Conservation (phyloP, 805 yeast species). For the Pichia heedii region DNA sequence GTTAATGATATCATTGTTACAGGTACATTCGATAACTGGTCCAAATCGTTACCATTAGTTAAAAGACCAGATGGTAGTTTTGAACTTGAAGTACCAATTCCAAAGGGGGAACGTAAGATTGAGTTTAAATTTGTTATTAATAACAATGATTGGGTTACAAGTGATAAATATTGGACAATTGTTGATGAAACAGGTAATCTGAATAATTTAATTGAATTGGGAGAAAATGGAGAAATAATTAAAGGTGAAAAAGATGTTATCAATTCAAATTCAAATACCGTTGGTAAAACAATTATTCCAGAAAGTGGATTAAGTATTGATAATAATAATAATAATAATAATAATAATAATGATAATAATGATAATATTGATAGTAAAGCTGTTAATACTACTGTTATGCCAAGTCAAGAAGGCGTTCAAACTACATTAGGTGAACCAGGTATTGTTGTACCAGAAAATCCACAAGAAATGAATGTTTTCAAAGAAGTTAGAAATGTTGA, state of each 20-base stretch:
- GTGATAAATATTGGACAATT: slow-evolving; percentile 32
- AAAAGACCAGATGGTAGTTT: slow-evolving; percentile 32
- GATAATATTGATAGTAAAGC: not conserved
- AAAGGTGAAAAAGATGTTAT: slow-evolving; percentile 25
- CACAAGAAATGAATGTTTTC: slow-evolving; percentile 60
- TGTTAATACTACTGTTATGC: slow-evolving; percentile 33
- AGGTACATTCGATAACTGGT: slow-evolving; percentile 54
- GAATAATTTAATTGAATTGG: slow-evolving; percentile 39
- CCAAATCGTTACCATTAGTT: slow-evolving; percentile 38
- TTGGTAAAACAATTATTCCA: slow-evolving; percentile 21
- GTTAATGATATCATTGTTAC: slow-evolving; percentile 40
- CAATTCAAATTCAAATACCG: slow-evolving; percentile 28
- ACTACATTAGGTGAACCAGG: slow-evolving; percentile 64
- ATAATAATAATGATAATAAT: no score
- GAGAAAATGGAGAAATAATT: slow-evolving; percentile 29
- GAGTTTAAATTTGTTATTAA: slow-evolving; percentile 52
- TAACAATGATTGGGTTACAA: slow-evolving; percentile 43
- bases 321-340: no score
- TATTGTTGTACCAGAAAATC: slow-evolving; percentile 51
- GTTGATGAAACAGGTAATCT: slow-evolving; percentile 42
- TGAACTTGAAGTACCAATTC: slow-evolving; percentile 25
- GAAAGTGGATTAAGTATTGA: slow-evolving; percentile 6
- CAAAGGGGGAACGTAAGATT: slow-evolving; percentile 18
- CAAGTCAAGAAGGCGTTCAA: slow-evolving; percentile 36
- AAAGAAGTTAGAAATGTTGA: slow-evolving; percentile 47